Percentiles rank a stretch among this genome's conserved stretches.
These are phyloP conservation scores for Xylaria intraflava DNA, from an alignment of 495 filamentous ascomycete genomes.

Conservation along the genomic window DNA sequence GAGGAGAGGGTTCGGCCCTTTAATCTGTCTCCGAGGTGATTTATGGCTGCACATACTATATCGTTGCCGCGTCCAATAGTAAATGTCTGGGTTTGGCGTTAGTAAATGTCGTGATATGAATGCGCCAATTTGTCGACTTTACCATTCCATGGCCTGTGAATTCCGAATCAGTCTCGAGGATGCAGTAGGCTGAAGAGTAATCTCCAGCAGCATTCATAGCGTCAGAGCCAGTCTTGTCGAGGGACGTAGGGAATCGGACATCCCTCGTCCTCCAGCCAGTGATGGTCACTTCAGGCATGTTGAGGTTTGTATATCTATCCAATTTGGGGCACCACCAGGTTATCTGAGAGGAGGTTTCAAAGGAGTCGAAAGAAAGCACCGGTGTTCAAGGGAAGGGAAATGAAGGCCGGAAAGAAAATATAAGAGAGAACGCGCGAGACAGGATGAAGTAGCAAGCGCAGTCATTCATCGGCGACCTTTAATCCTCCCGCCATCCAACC, in stretches of 20 bases:
- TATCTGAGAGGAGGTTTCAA: too few species aligned
- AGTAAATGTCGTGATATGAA: not conserved
- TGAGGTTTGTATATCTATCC: not conserved
- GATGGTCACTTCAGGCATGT: constrained; percentile 64
- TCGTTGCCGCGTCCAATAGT: constrained; percentile 95
- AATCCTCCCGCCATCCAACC: not conserved
- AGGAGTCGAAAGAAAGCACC: not conserved
- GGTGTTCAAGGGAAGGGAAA: not conserved
- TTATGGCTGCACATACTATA: constrained; percentile 81
- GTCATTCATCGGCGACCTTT: not conserved
- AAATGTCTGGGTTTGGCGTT: constrained; percentile 60
- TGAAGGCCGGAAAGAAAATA: not conserved
- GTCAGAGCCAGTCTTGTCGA: constrained; percentile 92
- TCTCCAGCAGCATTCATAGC: constrained; percentile 96
- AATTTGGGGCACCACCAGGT: too few species aligned
- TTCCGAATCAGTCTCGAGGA: constrained; percentile 71
- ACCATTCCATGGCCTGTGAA: constrained; percentile 85
- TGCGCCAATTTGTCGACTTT: constrained; percentile 3
- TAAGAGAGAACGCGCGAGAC: not conserved
- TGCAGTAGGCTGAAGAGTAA: constrained; percentile 89
- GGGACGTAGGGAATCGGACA: constrained; percentile 88
- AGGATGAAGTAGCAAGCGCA: not conserved
- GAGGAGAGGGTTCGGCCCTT: constrained; percentile 64
- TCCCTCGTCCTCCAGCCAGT: constrained; percentile 74
- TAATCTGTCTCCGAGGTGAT: constrained; percentile 66